Conservation (phyloP, 805 yeast genomes). For the Wickerhamomyces canadensis region DNA sequence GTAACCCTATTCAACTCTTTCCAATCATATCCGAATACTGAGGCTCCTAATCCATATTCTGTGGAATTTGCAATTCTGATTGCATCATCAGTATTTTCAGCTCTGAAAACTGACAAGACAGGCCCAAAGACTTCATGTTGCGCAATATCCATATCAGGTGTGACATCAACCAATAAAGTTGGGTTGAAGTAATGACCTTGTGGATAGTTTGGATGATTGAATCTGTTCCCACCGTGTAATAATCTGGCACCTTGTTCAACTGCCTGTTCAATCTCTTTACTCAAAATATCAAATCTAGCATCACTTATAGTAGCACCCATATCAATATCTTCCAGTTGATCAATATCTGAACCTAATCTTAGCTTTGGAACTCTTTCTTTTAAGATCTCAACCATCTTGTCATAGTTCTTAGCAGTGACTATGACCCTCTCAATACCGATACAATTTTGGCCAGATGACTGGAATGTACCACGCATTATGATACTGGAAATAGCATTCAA, state of each 20-base stretch:
- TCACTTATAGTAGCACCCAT: constrained; percentile 94
- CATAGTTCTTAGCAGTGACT: constrained; percentile 68
- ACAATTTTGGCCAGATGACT: constrained; percentile 96
- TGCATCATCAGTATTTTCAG: constrained; percentile 60
- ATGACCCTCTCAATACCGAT: constrained; percentile 95
- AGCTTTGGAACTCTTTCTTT: constrained; percentile 51
- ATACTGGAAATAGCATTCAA: constrained; percentile 61
- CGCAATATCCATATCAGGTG: constrained; percentile 71
- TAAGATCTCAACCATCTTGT: constrained; percentile 51
- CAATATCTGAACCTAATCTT: constrained; percentile 87
- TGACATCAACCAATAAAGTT: constrained; percentile 79
- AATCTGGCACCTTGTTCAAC: constrained; percentile 76
- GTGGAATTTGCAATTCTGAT: constrained; percentile 75
- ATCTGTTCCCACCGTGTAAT: constrained; percentile 75
- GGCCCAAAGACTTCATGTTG: constrained; percentile 95
- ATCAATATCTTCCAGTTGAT: constrained; percentile 84
- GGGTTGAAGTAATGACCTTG: constrained; percentile 94
- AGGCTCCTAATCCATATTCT: constrained; percentile 86
- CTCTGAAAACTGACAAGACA: constrained; percentile 72
- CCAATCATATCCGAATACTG: constrained; percentile 73
- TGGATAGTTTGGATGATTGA: constrained; percentile 86
- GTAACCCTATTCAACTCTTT: constrained; percentile 57
- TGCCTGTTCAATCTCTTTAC: constrained; percentile 65
- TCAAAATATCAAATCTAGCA: constrained; percentile 63
- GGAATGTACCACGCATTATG: constrained; percentile 92